These are phyloP conservation scores for Tardiomyces digboiensis DNA, from an alignment of 1,139 yeast species.

Conservation along the genomic window DNA sequence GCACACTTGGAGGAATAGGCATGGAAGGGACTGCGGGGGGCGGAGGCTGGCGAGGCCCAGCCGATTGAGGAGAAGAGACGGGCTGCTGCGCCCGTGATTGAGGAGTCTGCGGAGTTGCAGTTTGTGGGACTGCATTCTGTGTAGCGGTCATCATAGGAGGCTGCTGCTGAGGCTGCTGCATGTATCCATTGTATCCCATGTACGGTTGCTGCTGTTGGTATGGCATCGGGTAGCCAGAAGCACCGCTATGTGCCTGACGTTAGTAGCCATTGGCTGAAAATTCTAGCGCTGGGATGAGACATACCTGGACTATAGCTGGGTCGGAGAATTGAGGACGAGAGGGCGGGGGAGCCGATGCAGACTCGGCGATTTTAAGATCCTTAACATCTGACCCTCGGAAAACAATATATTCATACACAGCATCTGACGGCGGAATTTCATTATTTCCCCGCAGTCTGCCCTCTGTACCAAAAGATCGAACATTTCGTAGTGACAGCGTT, in stretches of 20 bases:
- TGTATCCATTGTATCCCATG: background rate
- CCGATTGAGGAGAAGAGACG: too few relatives aligned
- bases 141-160: slow-evolving; percentile 29
- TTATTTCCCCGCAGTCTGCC: slow-evolving; percentile 68
- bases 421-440: slow-evolving; percentile 69
- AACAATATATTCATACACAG: slow-evolving; percentile 69
- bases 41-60: background rate
- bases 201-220: slow-evolving; percentile 8
- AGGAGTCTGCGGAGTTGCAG: slow-evolving; percentile 33
- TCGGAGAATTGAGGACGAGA: slow-evolving; percentile 18
- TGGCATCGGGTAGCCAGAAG: background rate
- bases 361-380: slow-evolving; percentile 77
- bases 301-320: slow-evolving; percentile 27
- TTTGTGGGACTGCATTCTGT: slow-evolving; percentile 12
- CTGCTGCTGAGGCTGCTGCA: slow-evolving; percentile 6
- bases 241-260: slow-evolving; percentile 3
- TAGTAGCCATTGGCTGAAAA: too few relatives aligned
- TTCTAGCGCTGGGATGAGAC: slow-evolving; percentile 9
- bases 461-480: slow-evolving; percentile 87
- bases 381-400: slow-evolving; percentile 92
- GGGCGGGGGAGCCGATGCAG: slow-evolving; percentile 31
- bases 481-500: slow-evolving; percentile 77
- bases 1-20: slow-evolving; percentile 19
- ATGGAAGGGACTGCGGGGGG: background rate
- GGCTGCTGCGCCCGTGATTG: background rate